Base-by-base conservation (phyloP, 2,329 filamentous ascomycete genomes). In the Gaeumannomyces sp. region DNA sequence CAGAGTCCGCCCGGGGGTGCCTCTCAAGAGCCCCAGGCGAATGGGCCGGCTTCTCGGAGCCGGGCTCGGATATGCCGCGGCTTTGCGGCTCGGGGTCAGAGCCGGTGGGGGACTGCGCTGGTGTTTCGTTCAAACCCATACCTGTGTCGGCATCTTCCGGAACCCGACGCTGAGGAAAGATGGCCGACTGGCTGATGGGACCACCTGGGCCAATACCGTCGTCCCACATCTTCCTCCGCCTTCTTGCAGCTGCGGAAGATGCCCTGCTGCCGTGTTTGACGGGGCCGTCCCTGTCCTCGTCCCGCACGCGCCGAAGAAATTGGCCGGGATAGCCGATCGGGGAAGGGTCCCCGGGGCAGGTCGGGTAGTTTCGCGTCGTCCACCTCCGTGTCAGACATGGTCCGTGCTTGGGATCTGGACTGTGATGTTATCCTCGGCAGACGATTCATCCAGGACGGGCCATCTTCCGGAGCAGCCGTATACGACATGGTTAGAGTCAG, bases 401-500 rank as follows among this genome's bases (percentile, higher is more conserved):
- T 90, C 73, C 90, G 91, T 5, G 93, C 92, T 71, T 94, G 88
- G 0, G 95, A 97, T 69, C 92, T 90, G 45, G 86, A 89, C 66
- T 82, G 82, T 0, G 86, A 85, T 62, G 86, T 81, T 69, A 89
- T 84, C 74, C 89, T 77, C 6, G 95, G 95, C 59, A 99, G 81
- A 64, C 95, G 85, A 70, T 96, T 95, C 91, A 98, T 96, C 95
- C 95, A 99, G 1, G 88, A 88, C 2, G 93, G 91, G 0, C 93
- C 92, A 50, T 96, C 92, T 65, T 97, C 94, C 62, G 90, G 91
- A 25, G 89, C 93, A 67, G 89, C 87, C 0, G 95, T 99, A 79
- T 98, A 99, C 0, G 95, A 97, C 85, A 99, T 91, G 64, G 95
- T 97, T 67, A 99, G 83, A 1, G 92, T 93, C 69, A 99, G 79